Evolutionary conservation across 1,284 basidiomycete genomes (phyloP).

Genomic region (Uromyces viciae-fabae): DNA sequence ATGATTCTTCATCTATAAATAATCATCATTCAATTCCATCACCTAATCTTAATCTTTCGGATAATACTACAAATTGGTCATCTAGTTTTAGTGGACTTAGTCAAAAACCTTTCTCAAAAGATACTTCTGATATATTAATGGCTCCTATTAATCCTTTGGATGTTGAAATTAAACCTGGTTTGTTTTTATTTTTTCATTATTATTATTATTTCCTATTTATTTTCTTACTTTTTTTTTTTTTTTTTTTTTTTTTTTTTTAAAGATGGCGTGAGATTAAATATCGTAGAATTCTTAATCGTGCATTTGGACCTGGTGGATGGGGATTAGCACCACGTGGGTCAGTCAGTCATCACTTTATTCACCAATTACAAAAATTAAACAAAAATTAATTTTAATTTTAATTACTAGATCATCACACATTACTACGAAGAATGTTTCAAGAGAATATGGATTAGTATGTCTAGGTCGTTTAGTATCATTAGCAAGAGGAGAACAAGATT

Average conservation of each 20-base stretch:
- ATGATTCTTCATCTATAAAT: neutral
- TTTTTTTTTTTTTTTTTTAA: neutral
- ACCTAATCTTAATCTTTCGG: neutral
- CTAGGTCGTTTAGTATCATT: constrained; percentile 89
- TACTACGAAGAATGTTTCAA: constrained; percentile 72
- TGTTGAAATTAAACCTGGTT: constrained; percentile 84
- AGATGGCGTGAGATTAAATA: constrained; percentile 93
- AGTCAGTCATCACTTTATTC: constrained; percentile 61
- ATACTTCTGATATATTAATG: constrained; percentile 70
- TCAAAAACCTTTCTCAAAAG: constrained; percentile 70
- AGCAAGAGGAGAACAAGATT: constrained; percentile 92
- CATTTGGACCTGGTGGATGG: constrained; percentile 96
- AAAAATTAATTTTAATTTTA: neutral
- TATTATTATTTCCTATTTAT: neutral
- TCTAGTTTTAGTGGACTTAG: constrained; percentile 80
- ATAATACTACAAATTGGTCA: constrained; percentile 65
- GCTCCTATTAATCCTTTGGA: constrained; percentile 72
- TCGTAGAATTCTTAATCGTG: constrained; percentile 83
- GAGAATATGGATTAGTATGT: constrained; percentile 93
- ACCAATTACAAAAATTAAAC: neutral
- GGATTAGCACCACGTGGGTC: constrained; percentile 89
- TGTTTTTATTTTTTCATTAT: neutral
- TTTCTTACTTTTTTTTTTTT: neutral
- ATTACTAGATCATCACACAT: constrained; percentile 46
- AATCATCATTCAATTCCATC: constrained; percentile 35